phyloP scores from a whole-genome alignment of 768 basidiomycete species.

The Amanita rubescens region DNA sequence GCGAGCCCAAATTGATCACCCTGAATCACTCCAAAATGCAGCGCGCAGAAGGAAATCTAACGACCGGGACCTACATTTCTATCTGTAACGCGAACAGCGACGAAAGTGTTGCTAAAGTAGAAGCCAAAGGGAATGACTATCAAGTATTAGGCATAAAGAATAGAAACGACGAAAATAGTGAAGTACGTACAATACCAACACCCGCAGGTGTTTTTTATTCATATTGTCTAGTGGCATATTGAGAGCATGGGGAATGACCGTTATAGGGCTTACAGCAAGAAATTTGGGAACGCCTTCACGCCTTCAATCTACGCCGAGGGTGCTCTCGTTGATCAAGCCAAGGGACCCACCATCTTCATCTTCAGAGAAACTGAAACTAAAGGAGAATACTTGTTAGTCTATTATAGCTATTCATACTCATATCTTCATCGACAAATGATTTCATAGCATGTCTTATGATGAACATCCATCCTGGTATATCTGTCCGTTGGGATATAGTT shows the following conservation, averaged over 20 bases:
- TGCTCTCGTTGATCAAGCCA: not conserved
- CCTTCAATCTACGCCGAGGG: not conserved
- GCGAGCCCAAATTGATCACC: too few species aligned
- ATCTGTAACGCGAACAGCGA: not conserved
- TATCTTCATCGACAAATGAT: too few species aligned
- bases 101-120: not conserved
- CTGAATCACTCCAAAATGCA: not conserved
- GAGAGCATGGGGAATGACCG: not conserved
- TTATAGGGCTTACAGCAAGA: not conserved
- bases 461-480: too few species aligned
- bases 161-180: not conserved
- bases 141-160: not conserved
- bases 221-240: not conserved
- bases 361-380: not conserved
- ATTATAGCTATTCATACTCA: too few species aligned
- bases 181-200: not conserved
- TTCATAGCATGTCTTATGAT: too few species aligned
- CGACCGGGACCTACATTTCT: not conserved
- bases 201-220: not conserved
- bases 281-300: not conserved
- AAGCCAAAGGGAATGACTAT: not conserved
- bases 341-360: not conserved
- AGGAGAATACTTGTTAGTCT: not conserved
- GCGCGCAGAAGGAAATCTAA: not conserved
- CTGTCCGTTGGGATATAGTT: too few species aligned